These are phyloP conservation scores for Pulveroboletus frians DNA, from an alignment of 768 basidiomycete genomes.

Conservation along the genomic window DNA sequence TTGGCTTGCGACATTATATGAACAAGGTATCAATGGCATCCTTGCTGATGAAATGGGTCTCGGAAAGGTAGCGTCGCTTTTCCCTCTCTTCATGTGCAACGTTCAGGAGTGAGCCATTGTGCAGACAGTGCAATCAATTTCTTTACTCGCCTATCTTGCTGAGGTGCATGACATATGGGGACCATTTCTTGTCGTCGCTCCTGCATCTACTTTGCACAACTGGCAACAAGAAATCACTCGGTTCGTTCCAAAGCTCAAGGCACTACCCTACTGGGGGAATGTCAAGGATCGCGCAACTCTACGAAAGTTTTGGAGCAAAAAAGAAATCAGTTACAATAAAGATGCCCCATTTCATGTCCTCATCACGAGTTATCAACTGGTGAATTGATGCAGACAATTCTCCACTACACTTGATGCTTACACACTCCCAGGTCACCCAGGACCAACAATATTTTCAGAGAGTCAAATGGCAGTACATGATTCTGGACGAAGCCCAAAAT, in stretches of 20 bases:
- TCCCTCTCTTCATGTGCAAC: not conserved
- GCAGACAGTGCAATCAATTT: conserved; percentile 96
- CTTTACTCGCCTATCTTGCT: conserved; percentile 89
- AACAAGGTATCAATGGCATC: conserved; percentile 99
- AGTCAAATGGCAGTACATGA: conserved; percentile 99
- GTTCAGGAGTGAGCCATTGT: not conserved
- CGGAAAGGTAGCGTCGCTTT: conserved; percentile 55
- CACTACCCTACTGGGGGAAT: conserved; percentile 97
- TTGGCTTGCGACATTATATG: conserved; percentile 96
- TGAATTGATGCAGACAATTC: conserved; percentile 32
- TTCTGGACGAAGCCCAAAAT: conserved; percentile 98
- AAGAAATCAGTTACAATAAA: conserved; percentile 91
- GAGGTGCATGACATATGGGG: conserved; percentile 99
- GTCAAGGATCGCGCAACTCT: conserved; percentile 92
- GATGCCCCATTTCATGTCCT: conserved; percentile 96
- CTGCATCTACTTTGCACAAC: conserved; percentile 95
- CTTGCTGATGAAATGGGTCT: conserved; percentile 99
- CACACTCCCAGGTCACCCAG: conserved; percentile 65
- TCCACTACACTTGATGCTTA: conserved; percentile 1
- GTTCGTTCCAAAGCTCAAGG: conserved; percentile 91
- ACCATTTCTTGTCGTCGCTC: conserved; percentile 96
- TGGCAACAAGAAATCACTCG: conserved; percentile 99
- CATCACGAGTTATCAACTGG: conserved; percentile 95
- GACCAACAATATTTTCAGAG: conserved; percentile 98
- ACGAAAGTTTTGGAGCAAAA: conserved; percentile 97